Evolutionary conservation across 139 green algal species (phyloP), one percentile per base, ranked within the genome.

Genomic region (Nannochloris sp.): DNA sequence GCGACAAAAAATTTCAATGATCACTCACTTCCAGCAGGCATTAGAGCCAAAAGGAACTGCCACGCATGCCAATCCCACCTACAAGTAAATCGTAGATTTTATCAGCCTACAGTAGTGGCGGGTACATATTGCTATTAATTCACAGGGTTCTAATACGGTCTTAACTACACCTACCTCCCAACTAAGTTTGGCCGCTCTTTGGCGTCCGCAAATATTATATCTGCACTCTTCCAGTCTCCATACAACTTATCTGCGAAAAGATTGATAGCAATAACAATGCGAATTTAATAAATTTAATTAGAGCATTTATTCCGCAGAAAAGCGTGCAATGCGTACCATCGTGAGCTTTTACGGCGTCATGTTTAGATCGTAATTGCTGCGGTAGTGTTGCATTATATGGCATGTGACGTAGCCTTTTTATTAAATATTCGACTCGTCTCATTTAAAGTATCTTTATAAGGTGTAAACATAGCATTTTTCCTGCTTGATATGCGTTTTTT

Each of bases 51-150:
- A 29, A 81, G 30, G 23, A 79, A 59, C 38, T 81, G 74, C 47
- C 68, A 68, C 6, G 47, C 36, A 47, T 81, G 74, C 74, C 74
- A 81, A 58, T 81, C 72, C 37, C 37, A 70, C 9, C 73, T 78
- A 62, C 37, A 60, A n/a, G n/a, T n/a, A n/a, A n/a, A 8, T 27
- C 10, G 27, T 24, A 8, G 27, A 6, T 10, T 30, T 31, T 55
- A 7, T 4, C 4, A 34, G n/a, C n/a, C n/a, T n/a, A n/a, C n/a
- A n/a, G n/a, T n/a, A n/a, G n/a, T n/a, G n/a, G n/a, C n/a, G 4
- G 8, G 31, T 37, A 47, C 6, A 47, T 64, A 38, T 27, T 48
- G 29, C 4, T 4, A 53, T 31, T 51, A 27, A 27, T 51, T 51
- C 19, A 51, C 23, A 5, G 23, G 58, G 30, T 42, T 24, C 32